Conservation (phyloP, 2,329 filamentous ascomycete genomes). For the Blastomyces emzantsi region DNA sequence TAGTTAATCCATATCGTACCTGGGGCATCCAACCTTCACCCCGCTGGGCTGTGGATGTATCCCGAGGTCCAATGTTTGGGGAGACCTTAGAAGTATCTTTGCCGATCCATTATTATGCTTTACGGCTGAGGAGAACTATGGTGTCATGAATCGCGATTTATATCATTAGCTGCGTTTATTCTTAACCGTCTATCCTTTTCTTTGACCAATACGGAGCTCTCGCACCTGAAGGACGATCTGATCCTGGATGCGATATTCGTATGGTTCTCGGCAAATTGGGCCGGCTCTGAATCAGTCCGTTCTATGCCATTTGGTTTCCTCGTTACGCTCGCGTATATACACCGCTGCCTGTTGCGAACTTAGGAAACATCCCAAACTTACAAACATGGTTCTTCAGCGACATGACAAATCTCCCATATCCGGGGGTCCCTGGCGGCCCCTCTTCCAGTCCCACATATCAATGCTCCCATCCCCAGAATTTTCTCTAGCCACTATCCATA, state of each 20-base stretch:
- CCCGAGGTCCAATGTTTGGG: neutral
- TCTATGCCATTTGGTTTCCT: neutral
- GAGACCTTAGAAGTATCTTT: neutral
- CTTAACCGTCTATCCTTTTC: neutral
- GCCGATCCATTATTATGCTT: neutral
- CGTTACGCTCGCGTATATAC: neutral
- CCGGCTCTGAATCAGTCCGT: neutral
- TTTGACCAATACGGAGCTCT: neutral
- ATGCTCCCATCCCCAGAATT: conserved; percentile 4
- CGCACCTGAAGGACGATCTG: neutral
- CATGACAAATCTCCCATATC: neutral
- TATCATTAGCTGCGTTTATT: no score
- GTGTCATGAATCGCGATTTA: neutral
- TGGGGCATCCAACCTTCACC: no score
- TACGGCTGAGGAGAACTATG: neutral
- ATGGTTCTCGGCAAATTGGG: neutral
- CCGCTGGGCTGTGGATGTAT: neutral
- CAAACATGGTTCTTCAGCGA: neutral
- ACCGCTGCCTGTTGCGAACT: no score
- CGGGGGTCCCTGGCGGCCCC: neutral
- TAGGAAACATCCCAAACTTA: neutral
- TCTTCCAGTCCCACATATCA: conserved; percentile 8
- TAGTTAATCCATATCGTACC: no score
- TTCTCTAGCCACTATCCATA: conserved; percentile 14
- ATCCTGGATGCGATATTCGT: neutral